Percentiles rank a stretch among this genome's conserved stretches.
These are phyloP conservation scores for Euphorbia schlechtendalii DNA, from an alignment of 441 rosid genomes.

Conservation along the genomic window DNA sequence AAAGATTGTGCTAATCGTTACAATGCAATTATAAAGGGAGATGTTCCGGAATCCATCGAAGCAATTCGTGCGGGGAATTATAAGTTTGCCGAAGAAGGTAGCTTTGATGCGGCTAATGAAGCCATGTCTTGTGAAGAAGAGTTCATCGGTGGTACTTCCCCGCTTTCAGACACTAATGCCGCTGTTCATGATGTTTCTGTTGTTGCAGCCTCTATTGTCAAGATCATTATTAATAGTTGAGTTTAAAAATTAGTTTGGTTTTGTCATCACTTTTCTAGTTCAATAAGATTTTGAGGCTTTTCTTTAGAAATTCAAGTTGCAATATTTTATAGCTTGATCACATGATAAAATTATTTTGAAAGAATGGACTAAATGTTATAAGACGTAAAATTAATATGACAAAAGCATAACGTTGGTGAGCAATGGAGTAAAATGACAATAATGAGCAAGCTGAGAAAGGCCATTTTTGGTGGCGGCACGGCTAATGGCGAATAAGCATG, in stretches of 20 bases:
- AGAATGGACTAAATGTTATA: too few relatives aligned
- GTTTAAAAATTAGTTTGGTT: background rate
- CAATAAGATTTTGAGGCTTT: background rate
- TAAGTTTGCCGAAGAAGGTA: constrained; percentile 23
- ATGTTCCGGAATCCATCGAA: constrained; percentile 19
- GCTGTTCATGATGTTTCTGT: constrained; percentile 29
- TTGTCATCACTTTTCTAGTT: background rate
- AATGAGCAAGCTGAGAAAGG: too few relatives aligned
- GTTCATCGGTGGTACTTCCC: constrained; percentile 17
- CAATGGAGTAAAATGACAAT: too few relatives aligned
- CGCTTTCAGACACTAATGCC: constrained; percentile 23
- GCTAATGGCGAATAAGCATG: too few relatives aligned
- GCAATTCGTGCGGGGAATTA: constrained; percentile 23
- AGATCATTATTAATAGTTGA: constrained; percentile 11
- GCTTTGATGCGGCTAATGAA: constrained; percentile 26
- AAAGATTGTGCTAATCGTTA: constrained; percentile 25
- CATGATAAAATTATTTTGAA: too few relatives aligned
- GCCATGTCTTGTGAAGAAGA: constrained; percentile 31
- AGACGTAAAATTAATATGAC: too few relatives aligned
- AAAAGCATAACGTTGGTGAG: too few relatives aligned
- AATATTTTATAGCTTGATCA: too few relatives aligned
- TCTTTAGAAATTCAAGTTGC: too few relatives aligned
- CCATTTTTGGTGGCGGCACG: too few relatives aligned
- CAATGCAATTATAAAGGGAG: constrained; percentile 20
- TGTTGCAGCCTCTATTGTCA: constrained; percentile 28